Percentiles rank a stretch among this genome's conserved stretches.
These are phyloP conservation scores for Allantophomopsis lycopodina DNA, from an alignment of 2,329 filamentous ascomycete species.

Conservation along the genomic window DNA sequence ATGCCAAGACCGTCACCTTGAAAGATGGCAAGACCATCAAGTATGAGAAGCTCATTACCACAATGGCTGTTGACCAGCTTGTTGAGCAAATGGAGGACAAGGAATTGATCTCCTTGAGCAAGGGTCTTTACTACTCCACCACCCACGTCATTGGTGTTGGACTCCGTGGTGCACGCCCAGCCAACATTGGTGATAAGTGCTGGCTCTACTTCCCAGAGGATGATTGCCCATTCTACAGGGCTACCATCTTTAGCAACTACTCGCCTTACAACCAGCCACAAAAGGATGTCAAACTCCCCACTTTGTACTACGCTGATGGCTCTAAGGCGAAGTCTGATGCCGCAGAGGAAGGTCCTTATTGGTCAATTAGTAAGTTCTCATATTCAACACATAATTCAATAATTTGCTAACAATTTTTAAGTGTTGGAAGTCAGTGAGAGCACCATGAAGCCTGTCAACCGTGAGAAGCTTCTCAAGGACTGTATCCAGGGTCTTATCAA, in stretches of 20 bases:
- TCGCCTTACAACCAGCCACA: conserved; percentile 95
- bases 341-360: conserved; percentile 78
- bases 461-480: conserved; percentile 72
- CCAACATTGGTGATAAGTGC: conserved; percentile 98
- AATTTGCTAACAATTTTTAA: conserved; percentile 21
- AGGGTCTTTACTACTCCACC: conserved; percentile 90
- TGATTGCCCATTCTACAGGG: conserved; percentile 97
- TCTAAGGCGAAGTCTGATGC: conserved; percentile 64
- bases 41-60: conserved; percentile 88
- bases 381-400: too few species aligned
- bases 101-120: conserved; percentile 70
- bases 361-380: conserved; percentile 54
- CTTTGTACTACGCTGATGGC: conserved; percentile 74
- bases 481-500: conserved; percentile 95
- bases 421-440: conserved; percentile 96
- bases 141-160: conserved; percentile 97
- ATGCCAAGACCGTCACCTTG: conserved; percentile 70
- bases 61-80: conserved; percentile 88
- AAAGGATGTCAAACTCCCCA: conserved; percentile 70
- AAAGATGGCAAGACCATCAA: conserved; percentile 76
- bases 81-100: conserved; percentile 79
- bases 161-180: conserved; percentile 79
- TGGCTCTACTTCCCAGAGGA: conserved; percentile 99
- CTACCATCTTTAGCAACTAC: conserved; percentile 99
- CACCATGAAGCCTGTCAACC: conserved; percentile 83